Conservation (phyloP, 441 rosid species). For the Melastoma candidum region DNA sequence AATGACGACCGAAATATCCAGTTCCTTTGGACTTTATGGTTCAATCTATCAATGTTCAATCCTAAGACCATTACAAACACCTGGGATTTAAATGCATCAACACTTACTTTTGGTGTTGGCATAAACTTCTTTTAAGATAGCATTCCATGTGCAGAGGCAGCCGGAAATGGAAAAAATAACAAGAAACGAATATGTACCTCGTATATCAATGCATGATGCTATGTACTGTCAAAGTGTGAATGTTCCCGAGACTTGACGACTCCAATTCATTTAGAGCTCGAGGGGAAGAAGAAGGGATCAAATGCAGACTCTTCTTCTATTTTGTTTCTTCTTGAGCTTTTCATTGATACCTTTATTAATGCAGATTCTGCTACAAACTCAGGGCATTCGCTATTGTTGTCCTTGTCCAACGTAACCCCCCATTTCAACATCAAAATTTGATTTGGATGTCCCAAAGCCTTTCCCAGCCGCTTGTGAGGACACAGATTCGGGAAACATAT, state of each 20-base stretch:
- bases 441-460: conserved; percentile 26
- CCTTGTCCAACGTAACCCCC: conserved; percentile 25
- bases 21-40: no score
- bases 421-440: conserved; percentile 35
- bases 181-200: no score
- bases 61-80: no score
- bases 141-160: no score
- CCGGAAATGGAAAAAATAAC: no score
- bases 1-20: no score
- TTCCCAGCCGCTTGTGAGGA: conserved; percentile 21
- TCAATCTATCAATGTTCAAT: no score
- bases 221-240: conserved; percentile 3
- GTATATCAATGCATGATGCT: not conserved
- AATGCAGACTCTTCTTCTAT: conserved; percentile 13
- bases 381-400: conserved; percentile 18
- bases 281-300: conserved; percentile 16
- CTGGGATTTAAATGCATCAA: no score
- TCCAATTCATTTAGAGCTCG: conserved; percentile 10
- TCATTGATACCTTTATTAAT: conserved; percentile 29
- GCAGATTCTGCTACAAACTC: conserved; percentile 30
- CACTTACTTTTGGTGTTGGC: no score
- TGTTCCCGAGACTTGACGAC: not conserved
- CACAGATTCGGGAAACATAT: conserved; percentile 20
- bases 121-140: no score
- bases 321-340: conserved; percentile 23